Evolutionary conservation across 306 rosid species (phyloP), one percentile per base, ranked within the genome.

Genomic region (Mimosa bimucronata): DNA sequence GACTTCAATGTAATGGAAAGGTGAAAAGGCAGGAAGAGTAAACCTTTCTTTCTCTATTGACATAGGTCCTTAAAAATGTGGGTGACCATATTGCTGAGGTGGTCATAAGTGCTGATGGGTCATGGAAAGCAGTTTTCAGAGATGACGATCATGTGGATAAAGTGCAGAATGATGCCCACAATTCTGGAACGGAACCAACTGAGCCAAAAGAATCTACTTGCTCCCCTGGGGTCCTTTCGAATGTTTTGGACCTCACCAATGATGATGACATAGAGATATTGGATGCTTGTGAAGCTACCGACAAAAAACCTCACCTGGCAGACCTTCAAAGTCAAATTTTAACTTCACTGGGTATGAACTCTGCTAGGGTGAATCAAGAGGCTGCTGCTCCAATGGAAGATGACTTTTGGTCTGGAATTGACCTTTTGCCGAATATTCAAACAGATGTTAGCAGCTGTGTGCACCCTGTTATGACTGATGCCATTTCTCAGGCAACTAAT

Each of bases 51-150:
- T 70, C 64, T 50, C 66, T 55, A 77, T 70, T 18, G 42, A 21
- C 82, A 66, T 66, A 96, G 99, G 91, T 93, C 87, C 83, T 96
- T 77, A 84, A 83, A 83, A 91, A 88, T 70, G 94, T 96, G 41
- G 98, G 90, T 44, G 83, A 90, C 72, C 87, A 90, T 53, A 86
- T 96, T 69, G 69, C 73, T 38, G 94, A 89, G 80, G 96, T 96
- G 73, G 87, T 80, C 75, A 88, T 96, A 74, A 83, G 88, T 57
- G 88, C 91, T 48, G 92, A 93, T 85, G 98, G 99, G 73, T 96
- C 97, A 14, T 93, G 97, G 99, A 86, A 88, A 89, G 91, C 89
- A 31, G 89, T 88, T 71, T 67, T 83, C 60, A 90, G 82, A 76
- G 82, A 80, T 74, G 90, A 86, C 75, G 80, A 74, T 45, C 82